Evolutionary conservation across 495 filamentous ascomycete species (phyloP).

Genomic region (Podospora bellae-mahoneyi): DNA sequence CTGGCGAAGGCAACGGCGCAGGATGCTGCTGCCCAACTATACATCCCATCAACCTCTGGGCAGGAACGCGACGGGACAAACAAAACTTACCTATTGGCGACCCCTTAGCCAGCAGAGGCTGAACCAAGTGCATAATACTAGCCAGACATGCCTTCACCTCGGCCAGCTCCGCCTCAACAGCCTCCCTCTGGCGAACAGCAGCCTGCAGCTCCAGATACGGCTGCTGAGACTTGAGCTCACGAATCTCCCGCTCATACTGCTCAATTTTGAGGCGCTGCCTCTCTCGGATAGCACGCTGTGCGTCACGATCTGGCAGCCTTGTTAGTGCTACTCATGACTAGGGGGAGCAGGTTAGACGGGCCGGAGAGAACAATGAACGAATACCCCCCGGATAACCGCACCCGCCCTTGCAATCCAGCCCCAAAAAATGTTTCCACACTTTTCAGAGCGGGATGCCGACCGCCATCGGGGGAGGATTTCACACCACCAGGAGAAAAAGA

Average conservation of each 20-base stretch:
- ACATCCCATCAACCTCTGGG: not conserved
- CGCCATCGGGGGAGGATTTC: too few relatives aligned
- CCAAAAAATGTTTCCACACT: not conserved
- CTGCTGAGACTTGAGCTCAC: slow-evolving; percentile 59
- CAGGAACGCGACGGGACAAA: too few relatives aligned
- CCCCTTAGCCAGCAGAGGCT: slow-evolving; percentile 49
- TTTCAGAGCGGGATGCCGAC: not conserved
- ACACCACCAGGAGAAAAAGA: not conserved
- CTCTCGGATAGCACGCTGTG: slow-evolving; percentile 77
- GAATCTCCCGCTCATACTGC: slow-evolving; percentile 46
- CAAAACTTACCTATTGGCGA: slow-evolving; percentile 15
- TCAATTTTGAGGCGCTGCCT: slow-evolving; percentile 74
- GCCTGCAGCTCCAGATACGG: slow-evolving; percentile 76
- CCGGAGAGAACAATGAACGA: not conserved
- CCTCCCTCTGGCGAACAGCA: slow-evolving; percentile 64
- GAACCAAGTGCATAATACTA: slow-evolving; percentile 59
- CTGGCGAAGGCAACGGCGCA: slow-evolving; percentile 14
- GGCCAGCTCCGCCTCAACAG: slow-evolving; percentile 65
- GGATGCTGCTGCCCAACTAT: slow-evolving; percentile 8
- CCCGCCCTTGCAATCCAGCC: not conserved
- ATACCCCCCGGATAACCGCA: not conserved
- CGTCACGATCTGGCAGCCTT: slow-evolving; percentile 59
- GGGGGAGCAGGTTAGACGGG: not conserved
- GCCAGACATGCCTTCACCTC: slow-evolving; percentile 62
- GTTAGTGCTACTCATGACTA: not conserved